A percentile compares a stretch with the other conserved stretches of the same genome.
These are phyloP conservation scores for Pseudozyma sp. DNA, from an alignment of 1,284 basidiomycete genomes.

Conservation along the genomic window DNA sequence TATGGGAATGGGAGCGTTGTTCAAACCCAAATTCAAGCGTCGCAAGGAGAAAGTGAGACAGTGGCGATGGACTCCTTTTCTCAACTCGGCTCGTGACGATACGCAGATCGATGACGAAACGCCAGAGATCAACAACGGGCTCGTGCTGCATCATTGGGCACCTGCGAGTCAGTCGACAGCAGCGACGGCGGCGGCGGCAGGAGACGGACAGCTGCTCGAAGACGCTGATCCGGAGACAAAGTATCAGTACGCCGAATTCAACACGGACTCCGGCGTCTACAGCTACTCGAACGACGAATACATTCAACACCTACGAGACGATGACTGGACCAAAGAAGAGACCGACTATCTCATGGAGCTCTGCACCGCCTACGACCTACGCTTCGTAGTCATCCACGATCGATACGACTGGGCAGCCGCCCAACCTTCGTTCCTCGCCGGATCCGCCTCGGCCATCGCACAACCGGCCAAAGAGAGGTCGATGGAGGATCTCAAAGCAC, in stretches of 20 bases:
- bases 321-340: conserved; percentile 91
- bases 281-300: conserved; percentile 94
- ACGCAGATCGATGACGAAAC: conserved; percentile 41
- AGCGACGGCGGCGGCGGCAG: background rate
- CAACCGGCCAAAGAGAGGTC: conserved; percentile 35
- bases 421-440: conserved; percentile 18
- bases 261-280: conserved; percentile 78
- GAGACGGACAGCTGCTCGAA: background rate
- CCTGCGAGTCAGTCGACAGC: conserved; percentile 14
- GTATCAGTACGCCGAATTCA: conserved; percentile 82
- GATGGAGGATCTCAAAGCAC: conserved; percentile 87
- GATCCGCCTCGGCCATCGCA: background rate
- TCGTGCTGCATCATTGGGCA: conserved; percentile 64
- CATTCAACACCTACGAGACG: conserved; percentile 81
- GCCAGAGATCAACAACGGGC: conserved; percentile 45
- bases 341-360: conserved; percentile 91
- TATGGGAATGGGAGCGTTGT: conserved; percentile 68
- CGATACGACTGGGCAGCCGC: conserved; percentile 78
- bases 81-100: conserved; percentile 61
- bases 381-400: conserved; percentile 91
- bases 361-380: conserved; percentile 83
- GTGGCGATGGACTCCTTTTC: conserved; percentile 62
- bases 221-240: conserved; percentile 49
- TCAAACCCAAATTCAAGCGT: conserved; percentile 86
- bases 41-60: conserved; percentile 74